Evolutionary conservation across 2,329 filamentous ascomycete species (phyloP).

Genomic region (Phyllosticta citribraziliensis): DNA sequence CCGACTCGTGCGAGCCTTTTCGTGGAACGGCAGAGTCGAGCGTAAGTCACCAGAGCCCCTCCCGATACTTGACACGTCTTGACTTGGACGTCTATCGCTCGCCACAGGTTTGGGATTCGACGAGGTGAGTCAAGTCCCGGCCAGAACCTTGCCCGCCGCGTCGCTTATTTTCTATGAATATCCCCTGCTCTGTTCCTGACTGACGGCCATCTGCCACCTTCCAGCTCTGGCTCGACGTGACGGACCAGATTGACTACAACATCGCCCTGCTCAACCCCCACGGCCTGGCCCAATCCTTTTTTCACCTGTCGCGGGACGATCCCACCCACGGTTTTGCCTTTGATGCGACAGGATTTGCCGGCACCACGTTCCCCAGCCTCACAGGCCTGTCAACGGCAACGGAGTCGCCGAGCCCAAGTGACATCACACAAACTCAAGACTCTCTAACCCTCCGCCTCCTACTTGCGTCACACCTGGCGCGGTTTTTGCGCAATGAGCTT

Average conservation of each 20-base stretch:
- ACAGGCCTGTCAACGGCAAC: not conserved
- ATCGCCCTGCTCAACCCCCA: conserved; percentile 57
- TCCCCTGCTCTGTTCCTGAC: not conserved
- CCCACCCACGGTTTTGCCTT: conserved; percentile 73
- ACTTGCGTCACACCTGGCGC: conserved; percentile 72
- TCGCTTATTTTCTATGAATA: conserved; percentile 1
- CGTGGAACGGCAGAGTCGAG: conserved; percentile 72
- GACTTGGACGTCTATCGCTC: not conserved
- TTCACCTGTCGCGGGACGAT: conserved; percentile 62
- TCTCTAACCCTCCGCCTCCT: conserved; percentile 51
- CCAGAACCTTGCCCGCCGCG: not conserved
- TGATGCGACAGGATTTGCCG: conserved; percentile 59
- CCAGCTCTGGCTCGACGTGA: conserved; percentile 65
- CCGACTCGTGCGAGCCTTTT: conserved; percentile 58
- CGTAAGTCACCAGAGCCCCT: conserved; percentile 17
- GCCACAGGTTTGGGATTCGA: conserved; percentile 64
- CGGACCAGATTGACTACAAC: conserved; percentile 80
- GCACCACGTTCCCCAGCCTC: conserved; percentile 46
- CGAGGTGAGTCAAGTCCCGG: conserved; percentile 48
- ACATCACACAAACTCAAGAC: conserved; percentile 15
- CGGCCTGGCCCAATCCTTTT: conserved; percentile 61
- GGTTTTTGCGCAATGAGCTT: conserved; percentile 60
- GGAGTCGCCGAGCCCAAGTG: not conserved
- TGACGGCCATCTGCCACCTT: not conserved
- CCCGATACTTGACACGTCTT: conserved; percentile 1